Evolutionary conservation across 2,329 filamentous ascomycete species (phyloP), one percentile per base, ranked within the genome.

Genomic region (Aspergillus floridensis): DNA sequence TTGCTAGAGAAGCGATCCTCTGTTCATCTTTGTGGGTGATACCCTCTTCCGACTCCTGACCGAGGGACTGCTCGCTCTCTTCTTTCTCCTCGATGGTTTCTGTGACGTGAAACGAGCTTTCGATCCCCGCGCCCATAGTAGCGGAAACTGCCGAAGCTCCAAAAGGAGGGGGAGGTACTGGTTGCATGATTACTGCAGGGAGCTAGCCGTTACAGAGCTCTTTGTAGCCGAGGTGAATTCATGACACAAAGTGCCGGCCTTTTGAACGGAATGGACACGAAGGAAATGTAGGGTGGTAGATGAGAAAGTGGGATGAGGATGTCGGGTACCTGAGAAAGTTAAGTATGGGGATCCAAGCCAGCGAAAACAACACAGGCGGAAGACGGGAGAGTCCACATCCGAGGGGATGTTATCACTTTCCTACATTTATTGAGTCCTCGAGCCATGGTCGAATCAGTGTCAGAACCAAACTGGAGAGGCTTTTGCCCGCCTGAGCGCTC

Each of bases 1-100:
- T 70, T 26, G 74, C 74, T 1, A 76, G 59, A 3, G 63, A 59
- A 4, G 65, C 65, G 14, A 76, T 70, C 32, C 71, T 65, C 24
- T 67, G 55, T 24, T 69, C 65, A 14, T 64, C 62, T 21, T 61
- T 64, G 26, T 59, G 60, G 24, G 58, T 62, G n/a, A 73, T 65
- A 4, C 63, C 67, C 35, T 70, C 63, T 7, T 71, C 68, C 2
- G 66, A 65, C 6, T 65, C 63, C 8, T 62, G 62, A 21, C 55
- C 64, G 8, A 63, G 59, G 12, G 69, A 70, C n/a, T 67, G 62
- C 3, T 69, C 67, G 22, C 70, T 69, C 16, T 67, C 65, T 24
- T 59, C 55, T 41, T 65, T 64, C 24, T 68, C 66, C 16, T 54
- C 41, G 11, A 46, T 16, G 7, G 53, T 14, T 32, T 47, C 22